Percentiles rank a stretch among this genome's conserved stretches.
Evolutionary conservation across 306 rosid species (phyloP).

Genomic region (Mimosa pudica): DNA sequence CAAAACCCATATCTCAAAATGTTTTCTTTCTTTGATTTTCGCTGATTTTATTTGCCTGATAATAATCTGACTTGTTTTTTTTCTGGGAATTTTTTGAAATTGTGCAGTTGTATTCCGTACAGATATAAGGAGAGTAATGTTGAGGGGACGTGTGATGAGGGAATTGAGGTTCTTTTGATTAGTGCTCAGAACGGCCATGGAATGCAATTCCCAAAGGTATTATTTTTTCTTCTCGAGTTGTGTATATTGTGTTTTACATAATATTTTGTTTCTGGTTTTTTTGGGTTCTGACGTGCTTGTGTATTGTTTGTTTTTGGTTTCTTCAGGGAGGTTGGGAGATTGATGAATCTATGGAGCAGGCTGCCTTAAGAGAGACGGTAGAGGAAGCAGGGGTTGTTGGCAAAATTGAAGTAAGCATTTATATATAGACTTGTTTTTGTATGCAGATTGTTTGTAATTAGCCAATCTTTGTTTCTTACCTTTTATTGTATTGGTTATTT

Average conservation of each 20-base stretch:
- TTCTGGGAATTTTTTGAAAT: conserved; percentile 2
- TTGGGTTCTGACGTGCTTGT: conserved; percentile 32
- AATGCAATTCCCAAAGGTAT: conserved; percentile 93
- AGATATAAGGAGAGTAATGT: conserved; percentile 51
- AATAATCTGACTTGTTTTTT: conserved; percentile 31
- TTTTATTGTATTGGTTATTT: background rate
- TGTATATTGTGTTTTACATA: background rate
- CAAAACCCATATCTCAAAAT: background rate
- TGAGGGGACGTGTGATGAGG: conserved; percentile 41
- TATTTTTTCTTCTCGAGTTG: conserved; percentile 14
- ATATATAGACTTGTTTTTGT: conserved; percentile 14
- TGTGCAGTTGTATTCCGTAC: conserved; percentile 89
- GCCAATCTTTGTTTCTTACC: conserved; percentile 31
- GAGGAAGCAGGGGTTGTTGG: conserved; percentile 96
- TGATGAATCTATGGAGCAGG: conserved; percentile 82
- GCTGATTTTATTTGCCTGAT: background rate
- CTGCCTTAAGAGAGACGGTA: conserved; percentile 79
- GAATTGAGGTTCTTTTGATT: conserved; percentile 82
- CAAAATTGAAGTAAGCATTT: conserved; percentile 63
- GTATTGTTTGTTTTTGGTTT: conserved; percentile 29
- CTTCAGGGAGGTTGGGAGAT: conserved; percentile 96
- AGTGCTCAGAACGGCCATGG: conserved; percentile 86
- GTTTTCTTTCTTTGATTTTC: conserved; percentile 31
- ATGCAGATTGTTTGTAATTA: conserved; percentile 1
- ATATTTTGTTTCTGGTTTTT: conserved; percentile 6